A percentile compares a stretch with the other conserved stretches of the same genome.
phyloP scores from a whole-genome alignment of 2,329 filamentous ascomycete genomes.

The Herpotrichia juniperi region DNA sequence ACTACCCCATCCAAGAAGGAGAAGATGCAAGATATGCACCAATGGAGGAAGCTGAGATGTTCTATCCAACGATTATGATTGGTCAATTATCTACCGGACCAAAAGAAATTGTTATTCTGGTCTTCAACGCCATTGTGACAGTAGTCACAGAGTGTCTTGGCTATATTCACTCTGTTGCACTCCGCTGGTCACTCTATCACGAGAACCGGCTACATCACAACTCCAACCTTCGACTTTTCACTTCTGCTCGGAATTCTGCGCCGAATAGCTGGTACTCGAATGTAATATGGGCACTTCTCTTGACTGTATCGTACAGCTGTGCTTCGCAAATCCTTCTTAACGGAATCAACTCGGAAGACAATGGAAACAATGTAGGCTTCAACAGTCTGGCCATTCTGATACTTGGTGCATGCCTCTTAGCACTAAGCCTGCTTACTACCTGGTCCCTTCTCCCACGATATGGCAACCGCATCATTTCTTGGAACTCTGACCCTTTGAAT shows the following conservation, averaged over 20 bases:
- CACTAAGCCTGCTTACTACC: conserved; percentile 2
- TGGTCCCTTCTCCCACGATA: conserved; percentile 4
- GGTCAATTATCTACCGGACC: background rate
- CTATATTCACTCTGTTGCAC: conserved; percentile 18
- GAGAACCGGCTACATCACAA: conserved; percentile 21
- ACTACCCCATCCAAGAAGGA: background rate
- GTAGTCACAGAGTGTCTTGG: conserved; percentile 4
- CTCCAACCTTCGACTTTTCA: conserved; percentile 22
- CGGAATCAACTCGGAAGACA: background rate
- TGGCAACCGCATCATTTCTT: conserved; percentile 2
- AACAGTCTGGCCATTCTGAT: conserved; percentile 3
- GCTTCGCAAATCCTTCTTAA: background rate
- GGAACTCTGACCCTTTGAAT: conserved; percentile 6
- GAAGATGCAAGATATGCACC: background rate
- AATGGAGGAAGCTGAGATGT: background rate
- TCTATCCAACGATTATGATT: background rate
- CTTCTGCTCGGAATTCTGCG: conserved; percentile 1
- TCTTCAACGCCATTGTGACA: conserved; percentile 1
- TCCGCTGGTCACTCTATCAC: conserved; percentile 22
- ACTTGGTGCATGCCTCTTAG: conserved; percentile 1
- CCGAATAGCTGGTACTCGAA: conserved; percentile 19
- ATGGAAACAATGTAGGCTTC: background rate
- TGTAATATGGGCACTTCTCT: conserved; percentile 9
- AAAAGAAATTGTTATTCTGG: conserved; percentile 1
- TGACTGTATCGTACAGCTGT: conserved; percentile 14